phyloP scores from a whole-genome alignment of 345 rosid species.

The Pseudoturritis turrita region DNA sequence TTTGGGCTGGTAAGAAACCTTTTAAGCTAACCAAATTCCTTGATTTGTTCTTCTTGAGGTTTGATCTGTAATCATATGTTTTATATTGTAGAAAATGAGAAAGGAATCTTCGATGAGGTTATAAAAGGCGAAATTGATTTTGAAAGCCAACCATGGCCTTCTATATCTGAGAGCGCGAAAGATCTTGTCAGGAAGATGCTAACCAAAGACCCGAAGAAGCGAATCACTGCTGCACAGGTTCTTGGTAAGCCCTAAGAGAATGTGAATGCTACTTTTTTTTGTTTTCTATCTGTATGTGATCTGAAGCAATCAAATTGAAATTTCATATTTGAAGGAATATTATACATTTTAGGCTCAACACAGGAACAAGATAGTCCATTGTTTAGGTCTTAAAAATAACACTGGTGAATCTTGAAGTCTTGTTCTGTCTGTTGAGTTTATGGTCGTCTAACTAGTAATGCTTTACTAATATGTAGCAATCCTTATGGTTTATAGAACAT shows the following conservation, averaged over 20 bases:
- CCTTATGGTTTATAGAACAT: constrained; percentile 50
- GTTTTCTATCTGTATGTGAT: neutral
- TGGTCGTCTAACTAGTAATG: constrained; percentile 13
- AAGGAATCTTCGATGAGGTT: constrained; percentile 78
- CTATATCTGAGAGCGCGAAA: constrained; percentile 81
- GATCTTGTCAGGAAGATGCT: constrained; percentile 86
- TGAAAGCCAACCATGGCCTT: constrained; percentile 76
- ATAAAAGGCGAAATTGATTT: constrained; percentile 74
- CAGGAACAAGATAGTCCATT: neutral
- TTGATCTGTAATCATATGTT: neutral
- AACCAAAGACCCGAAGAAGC: constrained; percentile 63
- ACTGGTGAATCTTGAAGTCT: neutral
- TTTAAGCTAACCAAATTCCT: neutral
- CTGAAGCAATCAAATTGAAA: neutral
- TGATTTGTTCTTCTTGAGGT: neutral
- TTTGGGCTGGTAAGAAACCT: constrained; percentile 79
- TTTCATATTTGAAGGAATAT: neutral
- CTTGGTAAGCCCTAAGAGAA: constrained; percentile 52
- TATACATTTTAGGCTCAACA: neutral
- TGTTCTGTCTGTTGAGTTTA: neutral
- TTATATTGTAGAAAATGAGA: constrained; percentile 60
- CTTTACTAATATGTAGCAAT: constrained; percentile 24
- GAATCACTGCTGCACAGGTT: constrained; percentile 72
- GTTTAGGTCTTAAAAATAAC: neutral
- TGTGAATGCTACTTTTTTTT: neutral